Percentiles rank a stretch among this genome's conserved stretches.
Conservation (phyloP, 2,329 filamentous ascomycete genomes). For the Phialemoniopsis sp. region DNA sequence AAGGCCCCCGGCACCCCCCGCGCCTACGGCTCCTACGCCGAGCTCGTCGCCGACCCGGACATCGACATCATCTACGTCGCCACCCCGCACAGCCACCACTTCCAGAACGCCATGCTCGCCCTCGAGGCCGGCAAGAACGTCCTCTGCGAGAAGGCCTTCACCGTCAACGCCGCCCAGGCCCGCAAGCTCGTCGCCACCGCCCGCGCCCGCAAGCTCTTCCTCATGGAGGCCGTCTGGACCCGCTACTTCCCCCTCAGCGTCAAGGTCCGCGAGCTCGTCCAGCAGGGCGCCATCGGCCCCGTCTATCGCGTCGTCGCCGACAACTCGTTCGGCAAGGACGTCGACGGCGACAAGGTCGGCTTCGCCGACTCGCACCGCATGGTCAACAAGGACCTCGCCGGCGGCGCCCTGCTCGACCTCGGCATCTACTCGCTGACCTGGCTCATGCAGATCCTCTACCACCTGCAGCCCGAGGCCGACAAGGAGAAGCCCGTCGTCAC, state of each 20-base stretch:
- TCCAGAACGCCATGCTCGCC: slow-evolving; percentile 84
- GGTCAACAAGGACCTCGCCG: slow-evolving; percentile 77
- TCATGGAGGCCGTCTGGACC: slow-evolving; percentile 91
- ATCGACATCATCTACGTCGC: slow-evolving; percentile 87
- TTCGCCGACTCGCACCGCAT: slow-evolving; percentile 66
- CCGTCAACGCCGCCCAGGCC: slow-evolving; percentile 75
- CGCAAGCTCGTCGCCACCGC: slow-evolving; percentile 70
- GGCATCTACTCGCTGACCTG: slow-evolving; percentile 88
- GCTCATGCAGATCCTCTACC: slow-evolving; percentile 87
- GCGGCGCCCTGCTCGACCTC: slow-evolving; percentile 77
- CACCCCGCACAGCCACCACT: slow-evolving; percentile 89
- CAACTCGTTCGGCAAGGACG: slow-evolving; percentile 57
- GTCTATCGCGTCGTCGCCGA: slow-evolving; percentile 60
- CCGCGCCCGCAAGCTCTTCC: slow-evolving; percentile 65
- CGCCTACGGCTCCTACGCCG: slow-evolving; percentile 78
- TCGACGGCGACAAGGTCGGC: slow-evolving; percentile 50
- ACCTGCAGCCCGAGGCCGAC: slow-evolving; percentile 62
- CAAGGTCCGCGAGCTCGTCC: slow-evolving; percentile 63
- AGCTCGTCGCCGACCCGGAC: slow-evolving; percentile 72
- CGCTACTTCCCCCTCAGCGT: slow-evolving; percentile 82
- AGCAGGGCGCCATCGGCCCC: slow-evolving; percentile 49
- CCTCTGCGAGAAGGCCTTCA: slow-evolving; percentile 87
- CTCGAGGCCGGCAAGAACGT: slow-evolving; percentile 83
- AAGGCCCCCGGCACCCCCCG: slow-evolving; percentile 54
- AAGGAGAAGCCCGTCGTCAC: slow-evolving; percentile 67